Percentiles rank a stretch among this genome's conserved stretches.
Conservation (phyloP, 2,329 filamentous ascomycete species). For the Aspergillus uvarum region DNA sequence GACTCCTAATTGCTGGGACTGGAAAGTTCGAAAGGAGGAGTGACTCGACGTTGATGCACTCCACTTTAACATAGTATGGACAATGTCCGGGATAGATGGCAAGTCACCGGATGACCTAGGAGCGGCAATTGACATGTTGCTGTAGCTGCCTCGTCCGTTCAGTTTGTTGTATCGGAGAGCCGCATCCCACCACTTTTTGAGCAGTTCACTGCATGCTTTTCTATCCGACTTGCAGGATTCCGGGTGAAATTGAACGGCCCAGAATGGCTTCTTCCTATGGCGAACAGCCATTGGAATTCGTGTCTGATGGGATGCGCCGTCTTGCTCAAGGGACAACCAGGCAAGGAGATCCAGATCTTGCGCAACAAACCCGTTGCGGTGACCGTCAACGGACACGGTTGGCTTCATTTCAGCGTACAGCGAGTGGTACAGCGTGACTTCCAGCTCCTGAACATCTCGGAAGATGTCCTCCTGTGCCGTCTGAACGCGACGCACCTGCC, state of each 20-base stretch:
- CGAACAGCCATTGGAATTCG: constrained; percentile 72
- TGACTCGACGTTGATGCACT: constrained; percentile 29
- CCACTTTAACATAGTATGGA: constrained; percentile 43
- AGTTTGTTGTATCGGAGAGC: constrained; percentile 60
- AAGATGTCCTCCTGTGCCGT: constrained; percentile 67
- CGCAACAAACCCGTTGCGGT: constrained; percentile 13
- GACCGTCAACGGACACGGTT: background rate
- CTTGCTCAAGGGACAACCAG: constrained; percentile 54
- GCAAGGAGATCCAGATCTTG: constrained; percentile 56
- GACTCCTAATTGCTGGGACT: constrained; percentile 24
- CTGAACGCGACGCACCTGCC: constrained; percentile 69
- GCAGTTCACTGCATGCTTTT: constrained; percentile 59
- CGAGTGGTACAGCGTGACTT: constrained; percentile 76
- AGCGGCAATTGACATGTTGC: constrained; percentile 19
- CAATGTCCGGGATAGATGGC: constrained; percentile 43
- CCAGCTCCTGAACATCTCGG: constrained; percentile 56
- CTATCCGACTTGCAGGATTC: constrained; percentile 78
- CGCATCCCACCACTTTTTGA: constrained; percentile 73
- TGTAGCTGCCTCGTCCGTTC: constrained; percentile 25
- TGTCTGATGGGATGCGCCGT: constrained; percentile 29
- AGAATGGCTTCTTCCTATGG: constrained; percentile 70
- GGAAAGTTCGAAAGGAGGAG: constrained; percentile 28
- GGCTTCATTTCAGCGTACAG: constrained; percentile 49
- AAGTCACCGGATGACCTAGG: constrained; percentile 20
- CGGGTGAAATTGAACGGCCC: constrained; percentile 87